Evolutionary conservation across 371 early-diverging fungal species (phyloP), one percentile per base, ranked within the genome.

Genomic region (Homolaphlyctis polyrhiza): DNA sequence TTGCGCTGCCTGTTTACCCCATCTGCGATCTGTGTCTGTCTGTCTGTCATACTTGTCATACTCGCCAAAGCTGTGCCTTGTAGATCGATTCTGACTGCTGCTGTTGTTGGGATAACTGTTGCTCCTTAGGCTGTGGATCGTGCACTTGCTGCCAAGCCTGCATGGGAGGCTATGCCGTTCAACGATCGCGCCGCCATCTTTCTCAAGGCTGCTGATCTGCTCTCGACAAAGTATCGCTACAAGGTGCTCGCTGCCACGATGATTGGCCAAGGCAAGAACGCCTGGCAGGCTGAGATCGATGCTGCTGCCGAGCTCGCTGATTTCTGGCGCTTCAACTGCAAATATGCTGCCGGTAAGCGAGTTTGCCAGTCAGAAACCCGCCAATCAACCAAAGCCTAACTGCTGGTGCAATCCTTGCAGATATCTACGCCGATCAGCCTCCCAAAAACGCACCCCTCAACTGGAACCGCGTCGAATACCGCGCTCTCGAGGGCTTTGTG

Each of bases 261-360:
- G 96, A 79, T 98, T 35, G 98, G 98, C 58, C 98, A 98, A 80
- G 96, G 96, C 55, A 98, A 98, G 84, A 98, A 95, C 79, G 90
- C 88, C 69, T 98, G 96, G 96, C 97, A 98, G 82, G 98, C 98
- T 13, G 98, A 97, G 79, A 98, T 98, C 69, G 98, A 97, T 73
- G 85, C 94, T 30, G 94, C 92, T 35, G 94, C 95, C 33, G 97
- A 98, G 77, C 82, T 95, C 32, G 82, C 80, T 58, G 97, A 97
- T 74, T 96, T 97, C 82, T 88, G 88, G 87, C 88, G 98, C 64
- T 97, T 97, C 84, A 96, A 96, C 85, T 86, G 87, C 73, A 87
- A 92, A 82, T 98, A 88, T 71, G 95, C 98, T 60, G 86, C 74
- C 57, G n/a, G n/a, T n/a, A n/a, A n/a, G n/a, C n/a, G n/a, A n/a